Evolutionary conservation across 495 filamentous ascomycete genomes (phyloP).

Genomic region (Entonaema liquescens): DNA sequence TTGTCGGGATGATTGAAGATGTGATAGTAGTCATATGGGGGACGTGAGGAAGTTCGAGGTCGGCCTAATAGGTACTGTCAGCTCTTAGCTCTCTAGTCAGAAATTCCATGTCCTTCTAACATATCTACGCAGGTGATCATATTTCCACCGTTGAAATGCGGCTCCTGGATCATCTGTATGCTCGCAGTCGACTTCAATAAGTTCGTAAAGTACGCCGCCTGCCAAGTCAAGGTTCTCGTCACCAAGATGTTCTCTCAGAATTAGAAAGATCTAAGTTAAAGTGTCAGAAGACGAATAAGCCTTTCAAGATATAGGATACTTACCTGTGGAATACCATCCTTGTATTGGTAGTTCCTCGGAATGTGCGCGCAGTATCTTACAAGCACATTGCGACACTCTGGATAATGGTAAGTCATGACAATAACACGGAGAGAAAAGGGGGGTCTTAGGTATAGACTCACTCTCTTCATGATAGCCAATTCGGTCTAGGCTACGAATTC

Average conservation of each 20-base stretch:
- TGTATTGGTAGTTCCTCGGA: slow-evolving; percentile 48
- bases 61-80: slow-evolving; percentile 38
- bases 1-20: slow-evolving; percentile 44
- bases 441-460: slow-evolving; percentile 16
- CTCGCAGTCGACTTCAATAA: slow-evolving; percentile 48
- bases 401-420: slow-evolving; percentile 7
- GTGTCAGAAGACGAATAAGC: slow-evolving; percentile 5
- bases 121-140: slow-evolving; percentile 48
- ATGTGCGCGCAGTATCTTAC: slow-evolving; percentile 48
- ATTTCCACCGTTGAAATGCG: slow-evolving; percentile 47
- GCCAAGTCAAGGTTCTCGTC: slow-evolving; percentile 48
- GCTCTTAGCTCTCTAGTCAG: background rate
- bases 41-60: slow-evolving; percentile 46
- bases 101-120: slow-evolving; percentile 16
- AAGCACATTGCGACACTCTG: slow-evolving; percentile 48
- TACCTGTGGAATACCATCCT: slow-evolving; percentile 46
- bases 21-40: slow-evolving; percentile 50
- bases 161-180: slow-evolving; percentile 48
- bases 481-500: slow-evolving; percentile 39
- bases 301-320: background rate
- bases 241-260: slow-evolving; percentile 48
- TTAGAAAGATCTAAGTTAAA: slow-evolving; percentile 40
- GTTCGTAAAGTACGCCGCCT: slow-evolving; percentile 47
- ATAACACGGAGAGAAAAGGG: too few relatives aligned
- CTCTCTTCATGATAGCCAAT: slow-evolving; percentile 45